These are phyloP conservation scores for Mycena polygramma DNA, from an alignment of 768 basidiomycete genomes.

Conservation along the genomic window DNA sequence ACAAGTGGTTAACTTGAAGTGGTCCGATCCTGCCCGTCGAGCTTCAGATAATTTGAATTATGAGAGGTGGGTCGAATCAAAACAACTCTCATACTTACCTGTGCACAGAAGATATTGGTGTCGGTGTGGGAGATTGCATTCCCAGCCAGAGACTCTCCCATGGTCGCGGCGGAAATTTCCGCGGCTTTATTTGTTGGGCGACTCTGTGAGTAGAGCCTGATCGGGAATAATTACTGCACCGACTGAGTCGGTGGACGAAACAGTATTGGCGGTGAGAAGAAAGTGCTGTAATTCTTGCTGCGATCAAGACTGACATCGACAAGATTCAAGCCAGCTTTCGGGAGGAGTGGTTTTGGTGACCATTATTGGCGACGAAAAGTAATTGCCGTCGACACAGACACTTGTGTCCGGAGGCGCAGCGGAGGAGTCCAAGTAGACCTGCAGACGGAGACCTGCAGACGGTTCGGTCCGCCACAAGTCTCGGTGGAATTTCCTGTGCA, in stretches of 20 bases:
- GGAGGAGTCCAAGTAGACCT: constrained; percentile 54
- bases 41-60: constrained; percentile 10
- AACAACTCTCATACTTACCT: too few species aligned
- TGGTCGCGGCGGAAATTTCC: constrained; percentile 5
- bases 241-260: too few species aligned
- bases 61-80: constrained; percentile 9
- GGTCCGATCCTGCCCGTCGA: constrained; percentile 30
- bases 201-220: constrained; percentile 2
- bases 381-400: constrained; percentile 36
- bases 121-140: constrained; percentile 4
- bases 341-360: constrained; percentile 37
- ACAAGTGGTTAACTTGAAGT: too few species aligned
- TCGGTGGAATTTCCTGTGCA: constrained; percentile 61
- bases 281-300: constrained; percentile 11
- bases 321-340: constrained; percentile 22
- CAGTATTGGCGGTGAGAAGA: constrained; percentile 14
- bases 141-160: constrained; percentile 11
- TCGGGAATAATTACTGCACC: too few species aligned
- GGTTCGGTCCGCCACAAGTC: constrained; percentile 59
- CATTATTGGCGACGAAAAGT: constrained; percentile 37
- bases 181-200: constrained; percentile 6
- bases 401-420: constrained; percentile 37
- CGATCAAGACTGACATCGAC: constrained; percentile 9
- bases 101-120: constrained; percentile 16
- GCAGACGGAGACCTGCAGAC: too few species aligned